Evolutionary conservation across 441 rosid genomes (phyloP), one percentile per base, ranked within the genome.

Genomic region (Populus hybrid): DNA sequence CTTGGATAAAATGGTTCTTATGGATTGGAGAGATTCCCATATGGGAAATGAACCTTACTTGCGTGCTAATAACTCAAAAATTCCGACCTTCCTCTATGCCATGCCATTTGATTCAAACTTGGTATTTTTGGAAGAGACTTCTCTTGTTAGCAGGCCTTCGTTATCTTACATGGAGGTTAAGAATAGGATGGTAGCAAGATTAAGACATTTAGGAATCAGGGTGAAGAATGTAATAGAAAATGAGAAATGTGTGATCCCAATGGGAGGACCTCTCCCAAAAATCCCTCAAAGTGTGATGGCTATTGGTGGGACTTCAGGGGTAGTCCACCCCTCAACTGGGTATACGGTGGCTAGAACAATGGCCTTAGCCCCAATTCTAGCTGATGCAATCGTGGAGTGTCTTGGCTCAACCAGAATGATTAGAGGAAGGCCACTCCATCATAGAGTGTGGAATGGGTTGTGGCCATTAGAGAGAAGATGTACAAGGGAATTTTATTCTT

Each of bases 1-100:
- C 61, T 75, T 89, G 72, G 92, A 91, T 30, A 89, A 88, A 85
- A 87, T 89, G 92, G 83, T 91, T 78, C 84, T 91, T 0, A 91
- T 89, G 93, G 95, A 89, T 80, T 89, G 95, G 95, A 89, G 95
- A 82, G 91, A 89, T 79, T 80, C 92, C 65, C 95, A 89, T 82
- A 42, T 91, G 73, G 91, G 88, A 73, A 91, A 84, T 57, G 92
- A 91, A 57, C 95, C 93, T 72, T 80, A 82, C 70, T 74, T 88
- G 73, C 84, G 93, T 2, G 76, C 72, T n/a, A 78, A 42, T 81
- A 91, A 88, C 75, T 83, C 84, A 8, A 85, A 59, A 65, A 4
- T 76, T 12, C 91, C 92, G 2, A 87, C 91, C 42, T 91, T 91
- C 68, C 71, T 91, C 72, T 91, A 91, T 61, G 95, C 79, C 0